phyloP scores from a whole-genome alignment of 2,329 filamentous ascomycete genomes.

The Sporothrix brunneoviolacea region DNA sequence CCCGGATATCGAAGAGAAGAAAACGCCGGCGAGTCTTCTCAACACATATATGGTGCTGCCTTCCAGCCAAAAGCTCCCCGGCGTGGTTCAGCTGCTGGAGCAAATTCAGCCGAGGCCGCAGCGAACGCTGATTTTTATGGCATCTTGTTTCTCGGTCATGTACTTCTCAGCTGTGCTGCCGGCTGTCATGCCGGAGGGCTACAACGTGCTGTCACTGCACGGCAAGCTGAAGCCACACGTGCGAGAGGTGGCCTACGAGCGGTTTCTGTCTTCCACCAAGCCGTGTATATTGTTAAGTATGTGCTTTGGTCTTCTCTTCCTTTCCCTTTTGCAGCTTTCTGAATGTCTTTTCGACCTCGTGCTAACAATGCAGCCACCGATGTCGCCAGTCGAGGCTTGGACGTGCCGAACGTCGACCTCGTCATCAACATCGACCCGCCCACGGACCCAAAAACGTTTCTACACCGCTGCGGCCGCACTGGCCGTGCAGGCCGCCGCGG shows the following conservation, averaged over 20 bases:
- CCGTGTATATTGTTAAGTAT: conserved; percentile 70
- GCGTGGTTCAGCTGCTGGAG: conserved; percentile 62
- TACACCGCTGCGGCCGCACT: conserved; percentile 85
- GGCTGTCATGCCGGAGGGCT: conserved; percentile 59
- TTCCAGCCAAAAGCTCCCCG: conserved; percentile 73
- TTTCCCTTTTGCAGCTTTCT: background rate
- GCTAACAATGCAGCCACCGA: conserved; percentile 52
- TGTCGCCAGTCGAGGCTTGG: conserved; percentile 79
- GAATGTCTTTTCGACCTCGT: background rate
- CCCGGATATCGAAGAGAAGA: conserved; percentile 65
- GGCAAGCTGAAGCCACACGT: conserved; percentile 88
- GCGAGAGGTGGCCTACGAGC: conserved; percentile 77
- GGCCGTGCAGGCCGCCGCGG: conserved; percentile 84
- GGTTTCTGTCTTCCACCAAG: conserved; percentile 66
- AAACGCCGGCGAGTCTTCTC: conserved; percentile 85
- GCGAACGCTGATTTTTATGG: conserved; percentile 85
- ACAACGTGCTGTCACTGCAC: conserved; percentile 73
- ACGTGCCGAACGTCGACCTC: conserved; percentile 86
- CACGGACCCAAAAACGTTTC: conserved; percentile 87
- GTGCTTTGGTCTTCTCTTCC: background rate
- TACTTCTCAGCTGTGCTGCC: conserved; percentile 83
- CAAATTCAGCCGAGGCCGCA: conserved; percentile 67
- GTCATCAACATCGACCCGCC: conserved; percentile 81
- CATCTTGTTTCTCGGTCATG: conserved; percentile 89
- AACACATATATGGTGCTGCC: conserved; percentile 77